Evolutionary conservation across 2,329 filamentous ascomycete species (phyloP).

Genomic region (Aspergillus brunneoviolaceus): DNA sequence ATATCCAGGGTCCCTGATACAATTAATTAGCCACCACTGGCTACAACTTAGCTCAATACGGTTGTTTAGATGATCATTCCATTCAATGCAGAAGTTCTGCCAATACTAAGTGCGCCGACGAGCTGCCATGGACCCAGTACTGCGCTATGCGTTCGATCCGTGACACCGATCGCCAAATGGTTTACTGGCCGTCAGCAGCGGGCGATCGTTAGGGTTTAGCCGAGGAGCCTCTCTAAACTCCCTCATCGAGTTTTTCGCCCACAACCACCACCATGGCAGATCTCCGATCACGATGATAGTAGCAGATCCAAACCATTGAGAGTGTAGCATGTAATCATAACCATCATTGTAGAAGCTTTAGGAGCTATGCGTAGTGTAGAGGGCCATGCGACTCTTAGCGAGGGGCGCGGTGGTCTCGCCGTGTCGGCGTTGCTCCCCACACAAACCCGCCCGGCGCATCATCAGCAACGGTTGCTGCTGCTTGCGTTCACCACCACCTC

Average conservation of each 20-base stretch:
- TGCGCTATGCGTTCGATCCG: too few species aligned
- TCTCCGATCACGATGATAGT: neutral
- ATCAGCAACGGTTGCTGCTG: slow-evolving; percentile 4
- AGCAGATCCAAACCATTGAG: slow-evolving; percentile 1
- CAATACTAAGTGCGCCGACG: too few species aligned
- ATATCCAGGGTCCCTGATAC: neutral
- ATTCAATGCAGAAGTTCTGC: too few species aligned
- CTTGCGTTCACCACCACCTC: neutral
- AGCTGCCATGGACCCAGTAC: too few species aligned
- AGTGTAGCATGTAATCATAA: slow-evolving; percentile 2
- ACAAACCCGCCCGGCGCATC: slow-evolving; percentile 23
- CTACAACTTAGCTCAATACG: neutral
- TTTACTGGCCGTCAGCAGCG: neutral
- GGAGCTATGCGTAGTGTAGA: slow-evolving; percentile 1
- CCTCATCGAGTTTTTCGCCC: slow-evolving; percentile 11
- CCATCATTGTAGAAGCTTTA: neutral
- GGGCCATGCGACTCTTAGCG: slow-evolving; percentile 8
- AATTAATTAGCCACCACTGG: neutral
- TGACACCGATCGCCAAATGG: neutral
- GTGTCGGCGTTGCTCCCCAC: slow-evolving; percentile 15
- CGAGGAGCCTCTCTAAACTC: slow-evolving; percentile 34
- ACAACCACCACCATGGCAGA: slow-evolving; percentile 9
- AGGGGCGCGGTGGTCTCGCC: slow-evolving; percentile 6
- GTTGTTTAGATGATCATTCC: neutral
- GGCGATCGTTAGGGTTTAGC: slow-evolving; percentile 39